Evolutionary conservation across 2,329 filamentous ascomycete genomes (phyloP), one percentile per base, ranked within the genome.

Genomic region (Septoria petroselini): DNA sequence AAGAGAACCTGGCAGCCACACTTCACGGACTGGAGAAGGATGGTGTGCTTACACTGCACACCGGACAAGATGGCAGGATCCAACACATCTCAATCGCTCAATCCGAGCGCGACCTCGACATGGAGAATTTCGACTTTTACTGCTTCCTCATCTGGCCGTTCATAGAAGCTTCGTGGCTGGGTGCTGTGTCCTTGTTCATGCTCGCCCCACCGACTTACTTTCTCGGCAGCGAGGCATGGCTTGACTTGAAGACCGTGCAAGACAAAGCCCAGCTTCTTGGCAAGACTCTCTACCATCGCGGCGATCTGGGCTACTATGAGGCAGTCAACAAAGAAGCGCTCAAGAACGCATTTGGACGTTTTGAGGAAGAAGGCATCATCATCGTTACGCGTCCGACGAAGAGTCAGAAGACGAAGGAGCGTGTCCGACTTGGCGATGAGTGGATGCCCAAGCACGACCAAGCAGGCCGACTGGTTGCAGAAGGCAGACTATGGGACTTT

Each of bases 101-200:
- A 4, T 72, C 79, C 2, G 93, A 98, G 68, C 79, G 91, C 14
- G 76, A 79, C 23, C 83, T 80, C 5, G 93, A 93, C 1, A 77
- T 91, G 30, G 93, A 98, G 69, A 97, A 96, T 63, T 98, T 87
- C 63, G 93, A 98, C 66, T 98, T 98, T 70, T 97, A 97, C 72
- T 97, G 91, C 72, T 98, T 97, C 76, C 73, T 98, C 15, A 89
- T 98, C 56, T 98, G 93, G 93, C 93, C 93, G 0, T 98, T 98
- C 61, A 91, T 97, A 58, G 93, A 98, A 70, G 86, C 91, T 0
- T 85, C 81, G 44, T 98, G 93, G 93, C 79, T 98, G 1, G 91
- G 89, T 8, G 86, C 90, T 0, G 85, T 97, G 0, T 89, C 87
- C 0, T 75, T 97, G 0, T 85, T 95, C 74, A 91, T 91, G 37